A percentile compares a stretch with the other conserved stretches of the same genome.
phyloP scores from a whole-genome alignment of 768 basidiomycete genomes.

The Boletus reticuloceps region DNA sequence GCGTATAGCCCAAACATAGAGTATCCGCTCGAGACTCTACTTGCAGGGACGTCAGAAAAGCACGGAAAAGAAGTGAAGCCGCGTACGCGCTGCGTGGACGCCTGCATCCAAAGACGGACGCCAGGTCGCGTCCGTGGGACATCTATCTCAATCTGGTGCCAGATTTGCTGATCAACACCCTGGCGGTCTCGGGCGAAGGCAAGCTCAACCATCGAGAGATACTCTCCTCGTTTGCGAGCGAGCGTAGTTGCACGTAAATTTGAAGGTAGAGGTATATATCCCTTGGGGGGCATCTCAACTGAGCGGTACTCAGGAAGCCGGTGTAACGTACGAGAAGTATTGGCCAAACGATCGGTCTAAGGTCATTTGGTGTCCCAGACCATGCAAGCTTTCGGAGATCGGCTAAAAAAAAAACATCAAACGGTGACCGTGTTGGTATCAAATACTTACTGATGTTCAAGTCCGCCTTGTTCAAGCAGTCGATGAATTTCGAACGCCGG shows the following conservation, averaged over 20 bases:
- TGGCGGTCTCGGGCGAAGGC: constrained; percentile 86
- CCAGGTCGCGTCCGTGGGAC: constrained; percentile 95
- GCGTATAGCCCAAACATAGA: constrained; percentile 99
- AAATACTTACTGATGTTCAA: constrained; percentile 72
- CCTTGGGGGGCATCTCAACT: constrained; percentile 45
- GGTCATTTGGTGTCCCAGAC: constrained; percentile 86
- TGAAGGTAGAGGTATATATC: constrained; percentile 85
- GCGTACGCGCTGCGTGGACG: constrained; percentile 82
- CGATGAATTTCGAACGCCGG: constrained; percentile 76
- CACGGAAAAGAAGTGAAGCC: background rate
- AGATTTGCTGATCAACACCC: constrained; percentile 92
- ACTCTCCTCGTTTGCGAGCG: constrained; percentile 89
- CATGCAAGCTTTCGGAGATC: constrained; percentile 91
- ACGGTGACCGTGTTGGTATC: background rate
- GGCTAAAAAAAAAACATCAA: constrained; percentile 37
- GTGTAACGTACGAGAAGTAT: constrained; percentile 73
- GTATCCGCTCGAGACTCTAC: constrained; percentile 88
- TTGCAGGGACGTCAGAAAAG: constrained; percentile 21
- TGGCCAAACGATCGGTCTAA: constrained; percentile 93
- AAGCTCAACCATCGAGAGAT: constrained; percentile 82
- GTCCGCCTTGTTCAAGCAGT: constrained; percentile 71
- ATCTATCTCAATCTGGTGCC: constrained; percentile 99
- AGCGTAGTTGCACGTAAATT: constrained; percentile 73
- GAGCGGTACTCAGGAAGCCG: background rate
- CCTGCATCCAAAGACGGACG: constrained; percentile 87